Conservation (phyloP, 1,284 basidiomycete genomes). For the Trichosporon sp. region DNA sequence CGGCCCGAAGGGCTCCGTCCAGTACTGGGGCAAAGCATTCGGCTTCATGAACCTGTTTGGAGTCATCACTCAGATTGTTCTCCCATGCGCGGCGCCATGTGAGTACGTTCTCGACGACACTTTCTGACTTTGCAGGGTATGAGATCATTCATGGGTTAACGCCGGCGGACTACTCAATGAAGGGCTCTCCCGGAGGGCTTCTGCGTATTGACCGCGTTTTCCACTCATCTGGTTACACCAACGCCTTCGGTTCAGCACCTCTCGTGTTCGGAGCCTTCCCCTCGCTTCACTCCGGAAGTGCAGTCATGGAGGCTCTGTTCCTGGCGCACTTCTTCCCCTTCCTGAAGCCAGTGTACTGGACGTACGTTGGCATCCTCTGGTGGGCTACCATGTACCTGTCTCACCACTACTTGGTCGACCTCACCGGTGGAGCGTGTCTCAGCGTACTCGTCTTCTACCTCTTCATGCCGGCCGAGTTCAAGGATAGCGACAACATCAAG, state of each 20-base stretch:
- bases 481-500: constrained; percentile 57
- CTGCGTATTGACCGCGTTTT: constrained; percentile 89
- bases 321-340: constrained; percentile 91
- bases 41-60: constrained; percentile 91
- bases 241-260: constrained; percentile 80
- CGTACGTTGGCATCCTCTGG: constrained; percentile 81
- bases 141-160: constrained; percentile 95
- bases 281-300: constrained; percentile 82
- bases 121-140: constrained; percentile 65
- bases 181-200: constrained; percentile 87
- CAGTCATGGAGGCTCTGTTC: constrained; percentile 90
- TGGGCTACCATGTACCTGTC: constrained; percentile 99
- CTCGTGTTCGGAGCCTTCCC: constrained; percentile 97
- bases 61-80: constrained; percentile 79
- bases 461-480: constrained; percentile 74
- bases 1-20: constrained; percentile 71
- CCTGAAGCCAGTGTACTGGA: constrained; percentile 65
- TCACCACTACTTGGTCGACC: constrained; percentile 96
- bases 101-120: constrained; percentile 29
- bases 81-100: constrained; percentile 89
- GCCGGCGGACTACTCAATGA: constrained; percentile 86
- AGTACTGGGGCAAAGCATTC: constrained; percentile 82
- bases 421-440: constrained; percentile 88
- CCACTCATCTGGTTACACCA: constrained; percentile 69
- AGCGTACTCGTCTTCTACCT: constrained; percentile 83